Percentiles rank a stretch among this genome's conserved stretches.
Evolutionary conservation across 306 rosid genomes (phyloP).

Genomic region (Ochetophila trinervis): DNA sequence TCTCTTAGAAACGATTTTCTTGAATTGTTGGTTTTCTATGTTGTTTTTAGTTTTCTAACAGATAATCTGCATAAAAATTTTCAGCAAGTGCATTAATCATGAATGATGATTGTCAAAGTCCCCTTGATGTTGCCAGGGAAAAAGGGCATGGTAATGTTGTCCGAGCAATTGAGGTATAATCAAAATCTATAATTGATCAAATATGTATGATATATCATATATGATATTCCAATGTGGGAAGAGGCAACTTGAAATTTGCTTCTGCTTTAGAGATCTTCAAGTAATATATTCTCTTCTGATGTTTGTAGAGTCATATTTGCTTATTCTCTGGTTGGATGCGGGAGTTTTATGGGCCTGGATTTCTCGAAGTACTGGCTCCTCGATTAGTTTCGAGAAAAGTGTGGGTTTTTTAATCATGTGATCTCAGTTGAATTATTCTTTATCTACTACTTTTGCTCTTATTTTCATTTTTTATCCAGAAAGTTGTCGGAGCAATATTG

Average conservation of each 20-base stretch:
- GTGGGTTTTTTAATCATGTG: conserved; percentile 43
- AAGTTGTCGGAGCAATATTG: conserved; percentile 12
- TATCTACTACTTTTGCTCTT: conserved; percentile 11
- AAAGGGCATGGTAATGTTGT: conserved; percentile 78
- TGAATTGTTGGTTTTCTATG: neutral
- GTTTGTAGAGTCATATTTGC: conserved; percentile 68
- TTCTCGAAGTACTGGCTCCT: conserved; percentile 83
- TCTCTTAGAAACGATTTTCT: neutral
- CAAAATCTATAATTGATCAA: neutral
- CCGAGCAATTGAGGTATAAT: conserved; percentile 76
- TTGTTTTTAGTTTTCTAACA: conserved; percentile 9
- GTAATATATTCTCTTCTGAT: neutral
- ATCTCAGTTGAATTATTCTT: conserved; percentile 26
- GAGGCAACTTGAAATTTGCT: neutral
- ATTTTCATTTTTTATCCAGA: conserved; percentile 4
- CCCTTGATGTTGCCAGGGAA: conserved; percentile 86
- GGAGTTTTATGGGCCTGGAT: conserved; percentile 87
- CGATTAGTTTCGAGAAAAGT: conserved; percentile 76
- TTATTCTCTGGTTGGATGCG: conserved; percentile 95
- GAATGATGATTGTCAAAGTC: conserved; percentile 94
- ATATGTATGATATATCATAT: conserved; percentile 15
- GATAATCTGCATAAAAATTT: conserved; percentile 23
- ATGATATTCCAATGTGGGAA: conserved; percentile 14
- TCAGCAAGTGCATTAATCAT: conserved; percentile 77
- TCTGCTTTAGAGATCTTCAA: neutral